Evolutionary conservation across 2,329 filamentous ascomycete species (phyloP), one percentile per base, ranked within the genome.

Genomic region (Pseudogymnoascus sp.): DNA sequence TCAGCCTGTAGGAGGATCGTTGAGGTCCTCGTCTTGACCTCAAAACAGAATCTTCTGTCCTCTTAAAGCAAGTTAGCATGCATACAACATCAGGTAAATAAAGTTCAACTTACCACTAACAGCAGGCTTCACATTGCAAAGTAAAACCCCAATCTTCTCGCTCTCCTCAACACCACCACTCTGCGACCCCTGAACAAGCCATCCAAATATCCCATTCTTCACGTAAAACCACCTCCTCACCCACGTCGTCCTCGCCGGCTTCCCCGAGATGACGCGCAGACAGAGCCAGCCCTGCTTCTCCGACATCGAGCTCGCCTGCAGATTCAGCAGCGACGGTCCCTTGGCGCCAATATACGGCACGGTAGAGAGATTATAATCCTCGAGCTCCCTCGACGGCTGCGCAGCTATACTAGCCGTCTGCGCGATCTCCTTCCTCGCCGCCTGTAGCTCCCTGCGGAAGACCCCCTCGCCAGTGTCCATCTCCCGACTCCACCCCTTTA

Each of bases 231-330:
- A 99, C 60, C 93, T 83, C 63, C 91, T 84, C 25, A 91, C 82
- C 94, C 94, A 99, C 39, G 84, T 82, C n/a, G 91, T 91, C 64
- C 93, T 82, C 12, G 91, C 89, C 0, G 93, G 93, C 73, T 97
- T 97, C 35, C 91, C 92, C 1, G 89, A 86, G 6, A 92, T 77
- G 1, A 87, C 89, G 59, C 91, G 83, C 67, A 96, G 73, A 72
- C 92, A 96, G 2, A 99, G 77, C 94, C 94, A 99, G 2, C 93
- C 92, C 73, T 97, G 94, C 73, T 96, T 97, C 74, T 96, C 92
- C 9, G 71, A 68, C 62, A 86, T 85, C 9, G 88, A 75, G 59
- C 81, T 74, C 3, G 73, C 71, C 20, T 65, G 62, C 22, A 75
- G 70, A 2, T 74, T 64, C 41, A 74, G 78, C 11, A 78, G 73